phyloP scores from a whole-genome alignment of 1,284 basidiomycete genomes.

The Moesziomyces sp. region DNA sequence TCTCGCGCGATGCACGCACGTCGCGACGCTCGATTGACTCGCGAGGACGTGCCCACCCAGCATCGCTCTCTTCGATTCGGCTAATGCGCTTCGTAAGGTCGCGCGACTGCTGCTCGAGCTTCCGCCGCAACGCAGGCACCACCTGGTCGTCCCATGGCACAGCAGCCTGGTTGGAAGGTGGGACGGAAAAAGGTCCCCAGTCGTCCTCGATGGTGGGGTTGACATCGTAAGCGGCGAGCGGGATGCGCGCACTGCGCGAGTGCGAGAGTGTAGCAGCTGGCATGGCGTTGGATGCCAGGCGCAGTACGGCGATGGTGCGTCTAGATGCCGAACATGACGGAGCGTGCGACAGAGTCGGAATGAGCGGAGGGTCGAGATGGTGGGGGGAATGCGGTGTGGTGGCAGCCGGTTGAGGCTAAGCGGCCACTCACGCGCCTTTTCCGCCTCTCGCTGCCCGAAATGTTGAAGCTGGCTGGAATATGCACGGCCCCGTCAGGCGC shows the following conservation, averaged over 20 bases:
- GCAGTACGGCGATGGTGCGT: too few relatives aligned
- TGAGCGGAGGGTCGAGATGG: too few relatives aligned
- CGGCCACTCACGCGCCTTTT: too few relatives aligned
- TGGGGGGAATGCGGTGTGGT: too few relatives aligned
- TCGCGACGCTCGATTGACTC: slow-evolving; percentile 15
- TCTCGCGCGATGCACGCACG: slow-evolving; percentile 14
- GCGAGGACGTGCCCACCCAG: slow-evolving; percentile 25
- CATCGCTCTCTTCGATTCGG: slow-evolving; percentile 39
- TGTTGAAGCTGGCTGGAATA: too few relatives aligned
- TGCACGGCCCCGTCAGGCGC: too few relatives aligned
- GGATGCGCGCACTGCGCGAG: slow-evolving; percentile 29
- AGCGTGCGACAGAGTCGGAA: too few relatives aligned
- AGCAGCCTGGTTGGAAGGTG: slow-evolving; percentile 13
- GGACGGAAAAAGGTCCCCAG: slow-evolving; percentile 45
- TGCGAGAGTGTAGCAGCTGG: slow-evolving; percentile 28
- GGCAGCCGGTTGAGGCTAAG: too few relatives aligned
- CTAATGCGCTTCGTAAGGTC: slow-evolving; percentile 45
- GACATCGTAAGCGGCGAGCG: slow-evolving; percentile 16
- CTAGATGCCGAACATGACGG: too few relatives aligned
- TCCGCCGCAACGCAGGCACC: slow-evolving; percentile 49
- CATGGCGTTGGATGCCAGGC: slow-evolving; percentile 1
- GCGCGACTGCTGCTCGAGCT: slow-evolving; percentile 45
- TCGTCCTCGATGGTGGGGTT: slow-evolving; percentile 25
- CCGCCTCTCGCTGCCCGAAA: too few relatives aligned
- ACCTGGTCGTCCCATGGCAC: slow-evolving; percentile 54